Percentiles rank a stretch among this genome's conserved stretches.
Conservation (phyloP, 805 yeast species). For the Vanderwaltozyma polyspora region DNA sequence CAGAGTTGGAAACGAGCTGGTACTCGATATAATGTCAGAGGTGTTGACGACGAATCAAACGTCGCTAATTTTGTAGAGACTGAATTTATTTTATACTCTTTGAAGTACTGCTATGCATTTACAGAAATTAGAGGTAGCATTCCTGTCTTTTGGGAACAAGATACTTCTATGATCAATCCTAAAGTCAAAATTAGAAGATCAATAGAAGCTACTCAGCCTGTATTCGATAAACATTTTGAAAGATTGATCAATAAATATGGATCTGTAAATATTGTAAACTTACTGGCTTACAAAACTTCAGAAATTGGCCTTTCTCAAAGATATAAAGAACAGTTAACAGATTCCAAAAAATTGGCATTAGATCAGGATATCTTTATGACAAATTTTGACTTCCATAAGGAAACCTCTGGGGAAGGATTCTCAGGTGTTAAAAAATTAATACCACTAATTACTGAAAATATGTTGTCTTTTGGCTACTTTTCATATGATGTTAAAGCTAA, state of each 20-base stretch:
- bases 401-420: slow-evolving; percentile 80
- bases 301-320: slow-evolving; percentile 63
- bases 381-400: slow-evolving; percentile 88
- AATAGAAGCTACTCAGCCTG: slow-evolving; percentile 82
- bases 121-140: slow-evolving; percentile 88
- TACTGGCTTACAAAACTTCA: slow-evolving; percentile 65
- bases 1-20: slow-evolving; percentile 97
- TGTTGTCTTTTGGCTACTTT: slow-evolving; percentile 74
- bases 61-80: slow-evolving; percentile 96
- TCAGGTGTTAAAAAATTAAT: slow-evolving; percentile 66
- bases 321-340: slow-evolving; percentile 47
- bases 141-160: slow-evolving; percentile 97
- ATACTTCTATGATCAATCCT: slow-evolving; percentile 74
- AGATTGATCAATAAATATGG: slow-evolving; percentile 66
- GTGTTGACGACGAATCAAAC: slow-evolving; percentile 88
- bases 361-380: slow-evolving; percentile 41
- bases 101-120: slow-evolving; percentile 54
- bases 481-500: slow-evolving; percentile 49
- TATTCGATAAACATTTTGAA: slow-evolving; percentile 73
- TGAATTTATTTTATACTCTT: slow-evolving; percentile 59
- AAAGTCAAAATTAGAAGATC: slow-evolving; percentile 83
- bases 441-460: slow-evolving; percentile 49
- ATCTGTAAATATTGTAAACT: slow-evolving; percentile 72
- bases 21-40: slow-evolving; percentile 85
- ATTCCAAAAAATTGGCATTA: slow-evolving; percentile 25